Percentiles rank a stretch among this genome's conserved stretches.
Evolutionary conservation across 768 basidiomycete genomes (phyloP).

Genomic region (Boletus sp.): DNA sequence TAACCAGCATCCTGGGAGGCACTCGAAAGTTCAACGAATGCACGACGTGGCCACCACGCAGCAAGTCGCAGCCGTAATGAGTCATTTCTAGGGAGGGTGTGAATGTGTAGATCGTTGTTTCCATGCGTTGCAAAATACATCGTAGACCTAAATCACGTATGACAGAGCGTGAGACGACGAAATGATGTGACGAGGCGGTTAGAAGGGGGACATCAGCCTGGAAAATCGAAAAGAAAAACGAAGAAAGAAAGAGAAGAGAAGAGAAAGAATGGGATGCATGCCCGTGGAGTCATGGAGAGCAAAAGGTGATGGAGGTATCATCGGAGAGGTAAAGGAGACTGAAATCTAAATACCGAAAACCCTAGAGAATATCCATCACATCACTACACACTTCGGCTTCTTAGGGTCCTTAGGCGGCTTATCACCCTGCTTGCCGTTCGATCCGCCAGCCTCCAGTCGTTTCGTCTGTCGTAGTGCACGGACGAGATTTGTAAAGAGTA

Average conservation of each 20-base stretch:
- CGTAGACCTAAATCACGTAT: constrained; percentile 39
- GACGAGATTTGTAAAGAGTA: constrained; percentile 84
- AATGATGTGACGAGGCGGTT: constrained; percentile 30
- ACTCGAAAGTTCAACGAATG: constrained; percentile 5
- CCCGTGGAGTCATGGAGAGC: constrained; percentile 26
- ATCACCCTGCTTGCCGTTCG: constrained; percentile 37
- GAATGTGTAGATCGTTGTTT: constrained; percentile 25
- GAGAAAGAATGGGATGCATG: constrained; percentile 21
- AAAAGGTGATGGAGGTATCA: constrained; percentile 64
- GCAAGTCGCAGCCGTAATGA: constrained; percentile 8
- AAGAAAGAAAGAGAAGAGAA: constrained; percentile 15
- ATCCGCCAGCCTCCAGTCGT: constrained; percentile 47
- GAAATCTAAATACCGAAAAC: constrained; percentile 63
- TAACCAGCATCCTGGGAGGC: not conserved
- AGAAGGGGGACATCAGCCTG: constrained; percentile 32
- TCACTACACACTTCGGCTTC: constrained; percentile 68
- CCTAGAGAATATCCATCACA: constrained; percentile 68
- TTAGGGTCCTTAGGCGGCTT: constrained; percentile 44
- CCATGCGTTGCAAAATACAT: constrained; percentile 39
- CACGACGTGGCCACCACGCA: constrained; percentile 20
- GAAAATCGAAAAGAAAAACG: constrained; percentile 19
- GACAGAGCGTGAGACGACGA: constrained; percentile 37
- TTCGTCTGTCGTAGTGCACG: constrained; percentile 74
- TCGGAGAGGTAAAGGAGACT: constrained; percentile 68
- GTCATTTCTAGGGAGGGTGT: constrained; percentile 1